Conservation (phyloP, 768 basidiomycete species). For the Leccinellum albellum region DNA sequence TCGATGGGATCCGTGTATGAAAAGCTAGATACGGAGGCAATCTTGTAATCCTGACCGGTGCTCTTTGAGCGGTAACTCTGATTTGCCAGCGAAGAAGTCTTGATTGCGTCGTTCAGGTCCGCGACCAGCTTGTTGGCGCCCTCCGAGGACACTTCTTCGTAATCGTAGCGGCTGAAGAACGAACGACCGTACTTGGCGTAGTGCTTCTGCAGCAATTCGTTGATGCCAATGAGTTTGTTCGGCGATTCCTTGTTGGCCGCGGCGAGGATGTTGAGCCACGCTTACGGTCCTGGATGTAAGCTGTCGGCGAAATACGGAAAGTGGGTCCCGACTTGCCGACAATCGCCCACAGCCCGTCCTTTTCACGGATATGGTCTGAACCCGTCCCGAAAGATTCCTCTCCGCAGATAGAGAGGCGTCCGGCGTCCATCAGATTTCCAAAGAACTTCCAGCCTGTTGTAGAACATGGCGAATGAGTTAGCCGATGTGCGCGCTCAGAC, state of each 20-base stretch:
- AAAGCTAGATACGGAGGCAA: constrained; percentile 80
- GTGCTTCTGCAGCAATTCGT: constrained; percentile 83
- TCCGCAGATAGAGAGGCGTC: constrained; percentile 94
- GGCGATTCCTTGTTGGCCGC: constrained; percentile 78
- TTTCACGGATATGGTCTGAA: constrained; percentile 99
- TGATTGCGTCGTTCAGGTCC: constrained; percentile 68
- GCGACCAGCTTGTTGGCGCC: constrained; percentile 85
- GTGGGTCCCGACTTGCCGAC: constrained; percentile 56
- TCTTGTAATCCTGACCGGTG: constrained; percentile 67
- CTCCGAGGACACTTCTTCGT: constrained; percentile 93
- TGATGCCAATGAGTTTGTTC: constrained; percentile 80
- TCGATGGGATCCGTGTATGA: constrained; percentile 99
- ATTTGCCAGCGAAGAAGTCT: constrained; percentile 62
- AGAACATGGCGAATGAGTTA: background rate
- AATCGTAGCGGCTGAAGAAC: constrained; percentile 99
- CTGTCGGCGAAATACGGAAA: constrained; percentile 4
- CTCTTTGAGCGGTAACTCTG: constrained; percentile 64
- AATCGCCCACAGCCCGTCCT: constrained; percentile 98
- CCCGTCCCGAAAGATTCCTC: constrained; percentile 99
- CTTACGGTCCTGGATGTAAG: constrained; percentile 37
- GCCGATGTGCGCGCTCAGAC: background rate
- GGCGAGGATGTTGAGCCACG: constrained; percentile 96
- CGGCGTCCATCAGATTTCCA: constrained; percentile 99
- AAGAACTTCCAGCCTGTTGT: constrained; percentile 97
- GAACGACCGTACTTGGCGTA: constrained; percentile 93